Evolutionary conservation across 1,284 basidiomycete genomes (phyloP).

Genomic region (Amylostereum areolatum): DNA sequence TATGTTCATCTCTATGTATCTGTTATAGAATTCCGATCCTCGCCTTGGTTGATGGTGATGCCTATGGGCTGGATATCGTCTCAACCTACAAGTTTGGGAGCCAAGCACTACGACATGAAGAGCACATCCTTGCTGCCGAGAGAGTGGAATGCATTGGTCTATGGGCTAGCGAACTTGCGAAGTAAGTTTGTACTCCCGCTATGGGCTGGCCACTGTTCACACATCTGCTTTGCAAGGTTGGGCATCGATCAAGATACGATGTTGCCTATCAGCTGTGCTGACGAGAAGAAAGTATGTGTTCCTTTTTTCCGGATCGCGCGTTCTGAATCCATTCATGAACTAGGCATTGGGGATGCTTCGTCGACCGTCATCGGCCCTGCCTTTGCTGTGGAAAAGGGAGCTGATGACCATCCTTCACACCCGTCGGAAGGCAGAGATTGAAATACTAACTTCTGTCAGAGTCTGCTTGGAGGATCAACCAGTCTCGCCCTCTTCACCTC

Average conservation of each 20-base stretch:
- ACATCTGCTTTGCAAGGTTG: constrained; percentile 35
- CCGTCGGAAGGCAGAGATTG: constrained; percentile 85
- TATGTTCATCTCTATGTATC: neutral
- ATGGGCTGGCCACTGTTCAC: neutral
- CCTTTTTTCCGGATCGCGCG: neutral
- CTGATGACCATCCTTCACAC: constrained; percentile 73
- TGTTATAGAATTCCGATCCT: constrained; percentile 59
- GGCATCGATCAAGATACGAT: constrained; percentile 55
- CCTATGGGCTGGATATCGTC: constrained; percentile 85
- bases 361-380: constrained; percentile 36
- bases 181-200: constrained; percentile 30
- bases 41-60: constrained; percentile 84
- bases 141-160: constrained; percentile 78
- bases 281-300: constrained; percentile 62
- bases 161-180: constrained; percentile 57
- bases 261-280: constrained; percentile 64
- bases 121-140: constrained; percentile 52
- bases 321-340: neutral
- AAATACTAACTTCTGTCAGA: constrained; percentile 45
- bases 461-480: neutral
- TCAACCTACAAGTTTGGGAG: constrained; percentile 80
- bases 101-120: constrained; percentile 56
- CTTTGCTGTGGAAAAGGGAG: constrained; percentile 73
- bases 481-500: neutral
- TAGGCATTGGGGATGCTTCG: constrained; percentile 69